Conservation (phyloP, 768 basidiomycete species). For the Filobasidium floriforme region DNA sequence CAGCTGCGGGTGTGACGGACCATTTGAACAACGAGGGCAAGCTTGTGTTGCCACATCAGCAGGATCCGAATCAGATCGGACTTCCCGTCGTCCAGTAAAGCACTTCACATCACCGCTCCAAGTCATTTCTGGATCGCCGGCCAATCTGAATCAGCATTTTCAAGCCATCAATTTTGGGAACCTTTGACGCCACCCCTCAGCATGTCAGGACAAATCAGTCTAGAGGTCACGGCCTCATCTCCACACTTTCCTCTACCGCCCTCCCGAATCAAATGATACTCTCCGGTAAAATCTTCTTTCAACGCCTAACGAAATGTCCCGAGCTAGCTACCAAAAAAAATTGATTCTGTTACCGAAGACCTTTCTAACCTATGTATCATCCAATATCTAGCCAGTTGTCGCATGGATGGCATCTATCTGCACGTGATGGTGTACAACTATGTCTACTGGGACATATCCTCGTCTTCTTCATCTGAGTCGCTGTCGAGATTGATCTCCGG, state of each 20-base stretch:
- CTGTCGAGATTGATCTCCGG: constrained; percentile 19
- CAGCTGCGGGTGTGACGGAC: constrained; percentile 19
- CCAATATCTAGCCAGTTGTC: neutral
- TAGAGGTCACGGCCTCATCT: too few species aligned
- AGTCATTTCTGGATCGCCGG: neutral
- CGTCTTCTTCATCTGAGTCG: constrained; percentile 26
- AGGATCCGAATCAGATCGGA: neutral
- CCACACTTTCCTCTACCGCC: too few species aligned
- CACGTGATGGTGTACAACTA: neutral
- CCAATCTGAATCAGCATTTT: neutral
- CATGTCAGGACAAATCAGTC: too few species aligned
- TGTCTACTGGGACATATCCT: constrained; percentile 8
- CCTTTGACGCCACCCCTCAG: too few species aligned
- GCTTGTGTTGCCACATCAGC: constrained; percentile 12
- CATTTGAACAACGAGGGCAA: constrained; percentile 21
- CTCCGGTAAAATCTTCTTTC: neutral
- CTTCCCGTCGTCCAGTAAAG: neutral
- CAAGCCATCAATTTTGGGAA: neutral
- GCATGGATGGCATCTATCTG: neutral
- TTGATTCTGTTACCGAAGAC: neutral
- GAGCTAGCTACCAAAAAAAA: constrained; percentile 3
- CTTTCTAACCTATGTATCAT: constrained; percentile 1
- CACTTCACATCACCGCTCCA: neutral
- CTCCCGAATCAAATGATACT: too few species aligned
- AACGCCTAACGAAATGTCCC: neutral